Percentiles rank a stretch among this genome's conserved stretches.
Evolutionary conservation across 2,329 filamentous ascomycete genomes (phyloP).

Genomic region (Karstenula rhodostoma): DNA sequence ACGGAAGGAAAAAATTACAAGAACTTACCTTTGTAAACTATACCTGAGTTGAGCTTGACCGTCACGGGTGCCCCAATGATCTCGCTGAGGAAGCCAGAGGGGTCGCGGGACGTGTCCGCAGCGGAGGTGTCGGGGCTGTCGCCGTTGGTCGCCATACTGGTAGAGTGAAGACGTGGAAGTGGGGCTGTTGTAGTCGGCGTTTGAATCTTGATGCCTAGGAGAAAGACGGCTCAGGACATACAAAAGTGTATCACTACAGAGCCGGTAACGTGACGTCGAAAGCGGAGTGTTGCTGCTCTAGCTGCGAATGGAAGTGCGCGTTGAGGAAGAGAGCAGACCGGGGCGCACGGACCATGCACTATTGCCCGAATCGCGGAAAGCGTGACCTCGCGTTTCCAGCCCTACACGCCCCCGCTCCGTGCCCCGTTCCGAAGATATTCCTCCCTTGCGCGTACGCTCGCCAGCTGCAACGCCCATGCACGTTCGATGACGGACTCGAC

Average conservation of each 20-base stretch:
- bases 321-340: conserved; percentile 8
- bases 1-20: neutral
- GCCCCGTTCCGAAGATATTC: neutral
- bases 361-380: conserved; percentile 26
- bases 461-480: conserved; percentile 21
- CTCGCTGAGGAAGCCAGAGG: conserved; percentile 89
- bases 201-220: neutral
- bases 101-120: conserved; percentile 81
- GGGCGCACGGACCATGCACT: conserved; percentile 32
- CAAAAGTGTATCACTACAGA: neutral
- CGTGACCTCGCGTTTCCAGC: conserved; percentile 43
- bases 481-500: conserved; percentile 36
- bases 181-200: neutral
- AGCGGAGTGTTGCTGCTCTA: conserved; percentile 4
- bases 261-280: neutral
- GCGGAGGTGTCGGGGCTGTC: conserved; percentile 62
- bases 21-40: conserved; percentile 87
- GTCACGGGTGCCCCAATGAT: conserved; percentile 95
- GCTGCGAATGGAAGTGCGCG: neutral
- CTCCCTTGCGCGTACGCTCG: neutral
- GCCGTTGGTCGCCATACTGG: conserved; percentile 66
- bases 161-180: neutral
- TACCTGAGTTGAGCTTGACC: conserved; percentile 98
- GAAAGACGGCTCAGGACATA: neutral
- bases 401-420: conserved; percentile 8